Percentiles rank a stretch among this genome's conserved stretches.
Evolutionary conservation across 2,329 filamentous ascomycete species (phyloP).

Genomic region (Verticillium dahliae): DNA sequence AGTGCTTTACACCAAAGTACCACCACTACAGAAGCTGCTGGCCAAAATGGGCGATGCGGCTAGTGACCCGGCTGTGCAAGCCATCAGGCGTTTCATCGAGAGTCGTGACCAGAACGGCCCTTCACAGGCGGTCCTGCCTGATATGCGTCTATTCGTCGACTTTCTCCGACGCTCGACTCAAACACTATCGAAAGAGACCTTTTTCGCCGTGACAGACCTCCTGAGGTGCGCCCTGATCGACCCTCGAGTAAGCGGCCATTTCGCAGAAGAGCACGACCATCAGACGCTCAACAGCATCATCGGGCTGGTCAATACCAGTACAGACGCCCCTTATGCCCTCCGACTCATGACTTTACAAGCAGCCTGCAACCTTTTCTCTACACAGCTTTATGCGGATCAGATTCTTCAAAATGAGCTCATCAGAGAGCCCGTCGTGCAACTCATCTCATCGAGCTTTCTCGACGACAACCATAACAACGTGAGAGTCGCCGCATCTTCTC

Average conservation of each 20-base stretch:
- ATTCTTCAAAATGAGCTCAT: conserved; percentile 48
- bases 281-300: conserved; percentile 57
- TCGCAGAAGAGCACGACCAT: conserved; percentile 67
- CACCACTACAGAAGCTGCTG: conserved; percentile 75
- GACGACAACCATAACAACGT: conserved; percentile 69
- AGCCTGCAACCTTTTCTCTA: conserved; percentile 78
- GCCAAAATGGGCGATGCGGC: conserved; percentile 65
- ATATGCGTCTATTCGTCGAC: conserved; percentile 57
- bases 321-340: conserved; percentile 68
- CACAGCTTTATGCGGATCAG: conserved; percentile 61
- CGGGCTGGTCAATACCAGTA: conserved; percentile 47
- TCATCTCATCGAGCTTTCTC: conserved; percentile 73
- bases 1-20: conserved; percentile 69
- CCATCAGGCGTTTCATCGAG: conserved; percentile 66
- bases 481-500: conserved; percentile 72
- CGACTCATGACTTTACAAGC: conserved; percentile 79
- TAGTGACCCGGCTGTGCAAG: conserved; percentile 52
- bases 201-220: conserved; percentile 83
- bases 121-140: conserved; percentile 62
- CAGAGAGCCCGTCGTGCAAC: conserved; percentile 53
- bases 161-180: conserved; percentile 52
- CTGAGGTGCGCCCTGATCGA: conserved; percentile 73
- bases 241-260: conserved; percentile 71
- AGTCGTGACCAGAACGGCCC: conserved; percentile 49
- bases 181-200: conserved; percentile 51